Evolutionary conservation across 2,329 filamentous ascomycete genomes (phyloP), one percentile per base, ranked within the genome.

Genomic region (Paraphaeosphaeria minitans): DNA sequence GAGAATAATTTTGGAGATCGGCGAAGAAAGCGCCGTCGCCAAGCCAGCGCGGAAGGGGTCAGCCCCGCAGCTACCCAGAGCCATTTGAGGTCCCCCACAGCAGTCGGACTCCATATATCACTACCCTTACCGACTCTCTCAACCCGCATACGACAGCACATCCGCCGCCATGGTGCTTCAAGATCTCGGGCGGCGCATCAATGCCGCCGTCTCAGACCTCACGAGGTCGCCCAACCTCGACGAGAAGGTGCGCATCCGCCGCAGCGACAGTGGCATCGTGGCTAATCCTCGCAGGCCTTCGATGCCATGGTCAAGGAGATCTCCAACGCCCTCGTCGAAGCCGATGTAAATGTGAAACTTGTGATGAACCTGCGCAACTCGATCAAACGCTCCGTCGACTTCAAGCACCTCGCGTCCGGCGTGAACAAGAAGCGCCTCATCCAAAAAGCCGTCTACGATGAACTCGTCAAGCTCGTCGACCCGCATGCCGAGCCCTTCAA

Each of bases 231-330:
- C 88, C 66, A 97, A 96, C 74, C 87, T 98, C 69, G 94, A 98
- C 76, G 95, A 99, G 82, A 98, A 98, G 89, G 92, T 90, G 75
- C 41, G 56, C 49, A 57, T 43, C 14, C 37, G 41, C 16, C 24
- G 37, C 51, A 22, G 35, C 52, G 51, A 45, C 59, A 68, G 49
- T 42, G 49, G 49, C 49, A 51, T 31, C 19, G 52, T 46, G 54
- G 60, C 53, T 51, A 71, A 84, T 74, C 70, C 35, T 58, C 29
- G 53, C 29, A 95, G 92, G 93, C 93, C 43, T 98, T 99, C 77
- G 95, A 99, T 83, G 85, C 86, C 71, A 99, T 99, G 95, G 86
- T 99, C 77, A 98, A 98, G 81, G 93, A 98, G 80, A 98, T 99
- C 72, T 96, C 93, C 77, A 88, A 93, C 66, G 95, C 95, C 62